Base-by-base conservation (phyloP, 2,329 filamentous ascomycete species). In the Epichloe brachyelytri region DNA sequence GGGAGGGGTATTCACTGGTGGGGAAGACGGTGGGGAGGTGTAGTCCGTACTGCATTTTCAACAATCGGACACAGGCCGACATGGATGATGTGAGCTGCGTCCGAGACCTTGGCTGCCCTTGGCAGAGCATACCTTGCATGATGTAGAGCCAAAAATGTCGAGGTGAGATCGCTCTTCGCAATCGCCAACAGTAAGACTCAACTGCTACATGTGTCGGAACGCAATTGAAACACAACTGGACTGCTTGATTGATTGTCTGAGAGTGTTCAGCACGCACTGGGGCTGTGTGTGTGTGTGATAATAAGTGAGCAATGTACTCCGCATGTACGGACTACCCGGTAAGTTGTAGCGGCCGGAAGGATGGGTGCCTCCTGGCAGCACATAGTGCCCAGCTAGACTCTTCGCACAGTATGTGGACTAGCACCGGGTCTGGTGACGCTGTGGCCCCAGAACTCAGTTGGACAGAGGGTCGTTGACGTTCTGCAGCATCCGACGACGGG, bases 331-430 rank as follows among this genome's bases (percentile, higher is more conserved):
- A 33, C 30, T 20, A 14, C 34, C 15, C 15, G 19, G 47, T 26
- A 22, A 26, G 17, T 17, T 43, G 41, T 39, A 46, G 41, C 30
- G 51, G 51, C 51, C 51, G 47, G 39, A 48, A 50, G 48, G 48
- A 26, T 15, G 43, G 52, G 34, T 17, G 39, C 51, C 37, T 30
- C 37, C 43, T 22, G 40, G 36, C 39, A 26, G 14, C 4, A n/a
- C 34, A 46, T 26, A 50, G 43, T 46, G 50, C 19, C 11, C 10
- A 7, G 14, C 3, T 10, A 4, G 15, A 2, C 14, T 1, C 5
- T 17, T 38, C 48, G 51, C 46, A 56, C 54, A 39, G 54, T 54
- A 46, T 36, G 50, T 45, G 53, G 54, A 54, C 47, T 46, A 44
- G 37, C 30, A 36, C 22, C 43, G 43, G 46, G 51, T 41, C 43